Percentiles rank a stretch among this genome's conserved stretches.
These are phyloP conservation scores for Globisporangium iwayamae DNA, from an alignment of 352 stramenopile genomes.

Conservation along the genomic window DNA sequence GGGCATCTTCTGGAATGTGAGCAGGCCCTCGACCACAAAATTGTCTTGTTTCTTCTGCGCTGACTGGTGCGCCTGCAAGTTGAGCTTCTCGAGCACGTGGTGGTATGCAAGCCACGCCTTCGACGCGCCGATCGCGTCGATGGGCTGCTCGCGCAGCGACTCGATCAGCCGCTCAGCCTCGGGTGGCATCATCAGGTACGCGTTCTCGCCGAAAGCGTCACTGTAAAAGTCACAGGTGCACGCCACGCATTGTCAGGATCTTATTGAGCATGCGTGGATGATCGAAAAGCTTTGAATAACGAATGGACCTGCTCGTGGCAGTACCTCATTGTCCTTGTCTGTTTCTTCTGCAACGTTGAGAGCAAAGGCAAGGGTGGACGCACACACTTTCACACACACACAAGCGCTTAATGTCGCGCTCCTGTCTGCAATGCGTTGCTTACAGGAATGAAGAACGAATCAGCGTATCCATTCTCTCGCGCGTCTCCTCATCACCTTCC, in stretches of 20 bases:
- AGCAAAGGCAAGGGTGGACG: neutral
- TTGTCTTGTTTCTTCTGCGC: slow-evolving; percentile 89
- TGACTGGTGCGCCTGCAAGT: slow-evolving; percentile 91
- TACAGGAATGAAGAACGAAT: slow-evolving; percentile 2
- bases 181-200: slow-evolving; percentile 66
- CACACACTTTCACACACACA: neutral
- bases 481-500: too few species aligned
- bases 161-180: slow-evolving; percentile 88
- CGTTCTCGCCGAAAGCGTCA: slow-evolving; percentile 3
- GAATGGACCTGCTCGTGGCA: neutral
- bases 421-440: neutral
- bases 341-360: neutral
- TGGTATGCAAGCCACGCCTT: slow-evolving; percentile 87
- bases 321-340: slow-evolving; percentile 1
- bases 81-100: slow-evolving; percentile 89
- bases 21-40: slow-evolving; percentile 90
- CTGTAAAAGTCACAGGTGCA: neutral
- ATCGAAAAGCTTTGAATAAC: neutral
- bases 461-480: neutral
- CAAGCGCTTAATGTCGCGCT: neutral
- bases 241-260: neutral
- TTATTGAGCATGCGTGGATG: neutral
- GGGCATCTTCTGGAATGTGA: slow-evolving; percentile 91
- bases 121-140: slow-evolving; percentile 56
- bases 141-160: slow-evolving; percentile 46